Evolutionary conservation across 148 eudicot species (phyloP), one percentile per base, ranked within the genome.

Genomic region (Amaranthus hypochondriacus): DNA sequence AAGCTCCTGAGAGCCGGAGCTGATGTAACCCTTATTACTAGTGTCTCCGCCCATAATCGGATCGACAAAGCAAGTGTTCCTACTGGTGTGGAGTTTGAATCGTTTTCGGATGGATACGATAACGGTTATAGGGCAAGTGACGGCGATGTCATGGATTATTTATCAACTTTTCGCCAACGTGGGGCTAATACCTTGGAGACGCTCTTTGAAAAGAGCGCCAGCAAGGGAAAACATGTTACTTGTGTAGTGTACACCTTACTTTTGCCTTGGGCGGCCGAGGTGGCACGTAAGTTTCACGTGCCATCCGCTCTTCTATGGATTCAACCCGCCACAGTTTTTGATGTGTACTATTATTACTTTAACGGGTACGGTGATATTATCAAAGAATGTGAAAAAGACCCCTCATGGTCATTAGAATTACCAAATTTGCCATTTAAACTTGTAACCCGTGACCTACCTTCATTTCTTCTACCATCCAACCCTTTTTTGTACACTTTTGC

Each of bases 251-350:
- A 88, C 83, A 81, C 88, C 0, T 75, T 82, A 6, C 67, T 88
- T 7, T 75, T 88, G 9, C 84, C 91, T 0, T 92, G 93, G 93
- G 90, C 83, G 0, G 79, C 82, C 1, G 73, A 73, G 63, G 89
- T 90, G 80, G 91, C 93, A 7, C 85, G 85, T 69, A 78, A 54
- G 3, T 62, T 56, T 55, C 73, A 81, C 71, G 56, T 88, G 62
- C 90, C 93, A 2, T 76, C 80, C 0, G 85, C 89, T 0, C 79
- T 84, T 0, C 68, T 88, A 0, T 90, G 91, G 92, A 84, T 87
- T 50, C 96, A 90, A 77, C 88, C 97, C 0, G 90, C 92, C 46
- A 54, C 84, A 0, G 80, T 86, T 0, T 73, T 92, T 44, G 75
- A 71, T n/a, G 74, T 88, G 11, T 90, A 84, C 71, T 86, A 88